phyloP scores from a whole-genome alignment of 1,284 basidiomycete species.

The Melampsora americana region DNA sequence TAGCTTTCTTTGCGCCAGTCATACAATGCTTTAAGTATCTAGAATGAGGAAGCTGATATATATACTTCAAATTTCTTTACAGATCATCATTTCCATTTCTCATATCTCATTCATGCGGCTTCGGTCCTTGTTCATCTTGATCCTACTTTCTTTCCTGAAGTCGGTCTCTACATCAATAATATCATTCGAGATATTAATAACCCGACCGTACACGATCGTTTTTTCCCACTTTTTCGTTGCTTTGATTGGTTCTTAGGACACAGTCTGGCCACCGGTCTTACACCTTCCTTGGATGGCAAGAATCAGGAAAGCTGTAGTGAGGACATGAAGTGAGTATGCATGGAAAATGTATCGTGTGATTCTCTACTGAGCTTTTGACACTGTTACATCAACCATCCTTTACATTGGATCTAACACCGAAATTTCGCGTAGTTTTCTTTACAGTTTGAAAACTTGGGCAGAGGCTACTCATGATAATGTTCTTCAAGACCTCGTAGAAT shows the following conservation, averaged over 20 bases:
- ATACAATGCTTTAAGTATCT: not conserved
- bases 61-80: not conserved
- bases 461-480: conserved; percentile 25
- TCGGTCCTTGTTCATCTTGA: conserved; percentile 44
- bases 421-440: conserved; percentile 29
- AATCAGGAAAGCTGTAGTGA: conserved; percentile 46
- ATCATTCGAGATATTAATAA: conserved; percentile 42
- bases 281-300: conserved; percentile 42
- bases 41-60: not conserved
- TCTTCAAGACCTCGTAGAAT: conserved; percentile 21
- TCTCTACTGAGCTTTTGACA: no score
- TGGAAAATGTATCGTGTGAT: no score
- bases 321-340: conserved; percentile 37
- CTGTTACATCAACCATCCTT: no score
- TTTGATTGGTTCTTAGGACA: conserved; percentile 47
- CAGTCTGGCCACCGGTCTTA: conserved; percentile 43
- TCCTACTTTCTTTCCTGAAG: conserved; percentile 13
- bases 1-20: not conserved
- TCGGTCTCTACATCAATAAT: conserved; percentile 18
- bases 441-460: conserved; percentile 39
- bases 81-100: conserved; percentile 45
- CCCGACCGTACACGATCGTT: not conserved
- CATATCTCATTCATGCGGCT: conserved; percentile 44
- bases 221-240: conserved; percentile 41
- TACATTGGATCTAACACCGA: no score